These are phyloP conservation scores for Talaromyces stipitatus DNA, from an alignment of 495 filamentous ascomycete genomes.

Conservation along the genomic window DNA sequence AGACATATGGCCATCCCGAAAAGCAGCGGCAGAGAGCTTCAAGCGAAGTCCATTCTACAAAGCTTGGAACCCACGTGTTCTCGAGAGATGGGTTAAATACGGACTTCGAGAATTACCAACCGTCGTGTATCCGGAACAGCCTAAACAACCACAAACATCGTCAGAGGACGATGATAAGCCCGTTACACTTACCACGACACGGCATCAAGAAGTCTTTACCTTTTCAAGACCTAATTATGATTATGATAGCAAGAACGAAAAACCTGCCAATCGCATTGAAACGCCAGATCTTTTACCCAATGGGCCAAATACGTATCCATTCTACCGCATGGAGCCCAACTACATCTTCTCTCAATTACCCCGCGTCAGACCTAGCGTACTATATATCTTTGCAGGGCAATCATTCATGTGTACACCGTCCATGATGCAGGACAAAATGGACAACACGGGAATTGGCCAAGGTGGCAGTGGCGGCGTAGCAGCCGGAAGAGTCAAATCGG, in stretches of 20 bases:
- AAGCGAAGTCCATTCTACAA: conserved; percentile 58
- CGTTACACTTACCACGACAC: conserved; percentile 51
- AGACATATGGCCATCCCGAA: conserved; percentile 62
- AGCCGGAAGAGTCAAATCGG: conserved; percentile 62
- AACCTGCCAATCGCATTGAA: conserved; percentile 31
- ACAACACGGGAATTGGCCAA: conserved; percentile 36
- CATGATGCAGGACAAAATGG: conserved; percentile 37
- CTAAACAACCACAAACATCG: conserved; percentile 5
- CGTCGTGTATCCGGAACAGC: conserved; percentile 39
- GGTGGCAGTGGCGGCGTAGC: conserved; percentile 43
- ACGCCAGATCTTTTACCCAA: conserved; percentile 40
- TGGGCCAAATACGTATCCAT: conserved; percentile 40
- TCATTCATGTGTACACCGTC: conserved; percentile 53
- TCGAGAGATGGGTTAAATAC: conserved; percentile 56
- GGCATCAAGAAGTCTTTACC: conserved; percentile 57
- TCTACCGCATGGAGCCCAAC: conserved; percentile 69
- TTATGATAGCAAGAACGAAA: conserved; percentile 22
- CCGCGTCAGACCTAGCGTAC: conserved; percentile 63
- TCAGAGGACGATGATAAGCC: conserved; percentile 22
- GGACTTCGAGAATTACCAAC: conserved; percentile 61
- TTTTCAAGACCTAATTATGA: conserved; percentile 49
- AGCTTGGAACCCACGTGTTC: conserved; percentile 65
- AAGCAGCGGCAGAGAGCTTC: conserved; percentile 54
- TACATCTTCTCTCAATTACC: conserved; percentile 57
- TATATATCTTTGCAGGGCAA: conserved; percentile 71